Evolutionary conservation across 2,329 filamentous ascomycete genomes (phyloP), one percentile per base, ranked within the genome.

Genomic region (Verticillium dahliae): DNA sequence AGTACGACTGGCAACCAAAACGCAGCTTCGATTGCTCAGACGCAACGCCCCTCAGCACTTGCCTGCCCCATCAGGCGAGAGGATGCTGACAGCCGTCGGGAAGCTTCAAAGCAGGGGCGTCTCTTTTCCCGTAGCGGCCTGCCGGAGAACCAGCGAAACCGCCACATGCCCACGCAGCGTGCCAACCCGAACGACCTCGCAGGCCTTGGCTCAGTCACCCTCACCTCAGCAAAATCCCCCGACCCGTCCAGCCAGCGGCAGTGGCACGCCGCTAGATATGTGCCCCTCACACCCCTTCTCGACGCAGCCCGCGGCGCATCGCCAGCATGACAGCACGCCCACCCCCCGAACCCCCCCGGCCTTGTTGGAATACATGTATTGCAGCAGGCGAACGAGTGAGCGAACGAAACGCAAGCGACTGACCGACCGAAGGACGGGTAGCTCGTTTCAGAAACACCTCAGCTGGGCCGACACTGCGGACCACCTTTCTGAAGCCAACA

Each of bases 381-480:
- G 15, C n/a, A 27, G 45, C n/a, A 11, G 45, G 3, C 18, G 6
- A 52, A 52, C n/a, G 39, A 45, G n/a, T 14, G 39, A 45, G 18
- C 39, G 45, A 52, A 52, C 45, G 45, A 52, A 52, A 9, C 6
- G 27, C 27, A 31, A 31, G 27, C 39, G 39, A 45, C 18, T 27
- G 45, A 31, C 45, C 9, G 45, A 22, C 45, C 18, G 45, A 52
- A 52, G n/a, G 45, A 52, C 45, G 33, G 33, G 55, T 57, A 57
- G 55, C 55, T 57, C 22, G 55, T 57, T 57, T 57, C 55, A 57
- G 55, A 38, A 57, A 57, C 34, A 57, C 35, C 22, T 38, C 55
- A 57, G 55, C n/a, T 38, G 34, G 33, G 15, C 18, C 55, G 55
- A 57, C 34, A 31, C 22, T 7, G 55, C 22, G 45, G 10, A 22